phyloP scores from a whole-genome alignment of 164 flowering plant species.

The Paratinospora sagittata region DNA sequence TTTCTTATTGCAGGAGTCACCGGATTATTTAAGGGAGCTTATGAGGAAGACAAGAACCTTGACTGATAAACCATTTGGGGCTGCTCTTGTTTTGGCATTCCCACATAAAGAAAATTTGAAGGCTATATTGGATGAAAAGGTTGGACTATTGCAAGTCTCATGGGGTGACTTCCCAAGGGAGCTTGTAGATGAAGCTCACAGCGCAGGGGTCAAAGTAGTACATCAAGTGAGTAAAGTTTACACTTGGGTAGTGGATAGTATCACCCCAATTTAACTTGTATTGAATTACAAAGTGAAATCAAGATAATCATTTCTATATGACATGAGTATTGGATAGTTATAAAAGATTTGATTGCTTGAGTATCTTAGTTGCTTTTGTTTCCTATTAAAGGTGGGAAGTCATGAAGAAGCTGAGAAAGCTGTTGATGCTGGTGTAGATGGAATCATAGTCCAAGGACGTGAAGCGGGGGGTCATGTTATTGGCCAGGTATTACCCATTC shows the following conservation, averaged over 20 bases:
- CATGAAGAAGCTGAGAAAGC: constrained; percentile 60
- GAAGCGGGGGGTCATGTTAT: constrained; percentile 97
- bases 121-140: constrained; percentile 70
- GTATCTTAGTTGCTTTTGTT: constrained; percentile 6
- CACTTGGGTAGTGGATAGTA: not conserved
- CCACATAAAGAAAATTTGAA: constrained; percentile 73
- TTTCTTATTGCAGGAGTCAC: constrained; percentile 53
- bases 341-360: not conserved
- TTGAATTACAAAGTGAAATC: not conserved
- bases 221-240: constrained; percentile 57
- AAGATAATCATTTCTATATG: not conserved
- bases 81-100: constrained; percentile 73
- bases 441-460: constrained; percentile 80
- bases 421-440: constrained; percentile 71
- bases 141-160: constrained; percentile 62
- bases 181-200: constrained; percentile 66
- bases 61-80: constrained; percentile 82
- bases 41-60: constrained; percentile 70
- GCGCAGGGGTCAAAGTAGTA: constrained; percentile 73
- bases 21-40: constrained; percentile 60
- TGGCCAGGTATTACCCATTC: constrained; percentile 51
- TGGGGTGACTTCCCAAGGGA: constrained; percentile 83
- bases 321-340: not conserved
- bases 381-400: constrained; percentile 61
- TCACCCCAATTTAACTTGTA: not conserved